Percentiles rank a stretch among this genome's conserved stretches.
Conservation (phyloP, 1,139 yeast species). For the Petasospora fabianii region DNA sequence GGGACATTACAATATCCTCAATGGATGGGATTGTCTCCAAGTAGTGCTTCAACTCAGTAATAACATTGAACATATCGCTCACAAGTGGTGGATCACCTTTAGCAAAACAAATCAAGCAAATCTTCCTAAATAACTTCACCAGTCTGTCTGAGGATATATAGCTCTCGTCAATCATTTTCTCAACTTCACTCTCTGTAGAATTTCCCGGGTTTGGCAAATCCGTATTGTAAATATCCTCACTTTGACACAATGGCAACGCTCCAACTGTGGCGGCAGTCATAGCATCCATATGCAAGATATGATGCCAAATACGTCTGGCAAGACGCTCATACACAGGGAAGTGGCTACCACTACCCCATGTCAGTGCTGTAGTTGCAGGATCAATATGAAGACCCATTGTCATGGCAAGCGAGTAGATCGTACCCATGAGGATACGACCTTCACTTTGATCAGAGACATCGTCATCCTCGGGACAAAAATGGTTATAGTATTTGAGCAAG, state of each 20-base stretch:
- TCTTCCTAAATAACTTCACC: conserved; percentile 29
- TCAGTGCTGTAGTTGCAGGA: too few relatives aligned
- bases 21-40: too few relatives aligned
- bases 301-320: conserved; percentile 40
- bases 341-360: conserved; percentile 20
- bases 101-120: conserved; percentile 29
- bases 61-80: too few relatives aligned
- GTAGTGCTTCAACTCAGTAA: too few relatives aligned
- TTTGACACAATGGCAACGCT: conserved; percentile 31
- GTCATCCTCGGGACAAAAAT: conserved; percentile 46
- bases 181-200: conserved; percentile 25
- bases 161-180: conserved; percentile 26
- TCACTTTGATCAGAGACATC: conserved; percentile 43
- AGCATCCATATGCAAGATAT: conserved; percentile 36
- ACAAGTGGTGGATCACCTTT: too few relatives aligned
- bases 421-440: conserved; percentile 38
- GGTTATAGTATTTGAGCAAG: conserved; percentile 39
- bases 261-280: conserved; percentile 33
- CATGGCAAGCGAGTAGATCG: conserved; percentile 43
- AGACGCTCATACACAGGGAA: conserved; percentile 21
- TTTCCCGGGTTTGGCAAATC: conserved; percentile 29
- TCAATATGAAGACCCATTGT: conserved; percentile 38
- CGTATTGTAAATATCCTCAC: conserved; percentile 34
- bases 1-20: too few relatives aligned
- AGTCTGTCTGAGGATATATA: conserved; percentile 28